A percentile compares a stretch with the other conserved stretches of the same genome.
phyloP scores from a whole-genome alignment of 164 flowering plant genomes.

The Nymphaea colorata region DNA sequence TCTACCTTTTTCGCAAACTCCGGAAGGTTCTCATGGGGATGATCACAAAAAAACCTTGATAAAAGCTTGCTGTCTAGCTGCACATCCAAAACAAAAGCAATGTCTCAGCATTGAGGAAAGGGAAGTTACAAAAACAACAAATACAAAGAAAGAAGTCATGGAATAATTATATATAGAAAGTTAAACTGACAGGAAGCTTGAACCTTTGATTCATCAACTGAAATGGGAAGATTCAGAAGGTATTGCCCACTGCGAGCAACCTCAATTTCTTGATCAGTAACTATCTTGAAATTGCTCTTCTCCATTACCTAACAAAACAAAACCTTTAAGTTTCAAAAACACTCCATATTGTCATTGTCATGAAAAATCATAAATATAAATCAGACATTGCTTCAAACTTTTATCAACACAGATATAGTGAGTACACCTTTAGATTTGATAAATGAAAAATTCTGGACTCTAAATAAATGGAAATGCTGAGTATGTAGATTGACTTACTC shows the following conservation, averaged over 20 bases:
- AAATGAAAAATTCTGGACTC: too few relatives aligned
- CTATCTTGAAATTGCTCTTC: slow-evolving; percentile 81
- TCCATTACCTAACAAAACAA: slow-evolving; percentile 54
- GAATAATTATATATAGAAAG: neutral
- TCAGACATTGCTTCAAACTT: too few relatives aligned
- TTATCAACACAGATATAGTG: too few relatives aligned
- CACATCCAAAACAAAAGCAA: slow-evolving; percentile 11
- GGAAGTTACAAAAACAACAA: too few relatives aligned
- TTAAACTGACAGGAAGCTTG: neutral
- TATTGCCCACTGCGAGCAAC: slow-evolving; percentile 86
- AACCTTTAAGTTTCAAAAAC: neutral
- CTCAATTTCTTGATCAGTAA: slow-evolving; percentile 63
- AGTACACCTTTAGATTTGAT: too few relatives aligned
- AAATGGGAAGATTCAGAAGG: slow-evolving; percentile 87
- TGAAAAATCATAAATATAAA: too few relatives aligned
- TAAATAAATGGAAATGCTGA: too few relatives aligned
- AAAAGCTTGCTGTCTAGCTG: slow-evolving; percentile 84
- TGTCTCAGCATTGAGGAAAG: neutral
- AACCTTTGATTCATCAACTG: slow-evolving; percentile 88
- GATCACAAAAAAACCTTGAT: slow-evolving; percentile 54
- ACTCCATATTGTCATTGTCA: too few relatives aligned
- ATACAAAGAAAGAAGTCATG: neutral
- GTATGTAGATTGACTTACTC: too few relatives aligned
- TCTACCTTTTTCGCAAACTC: slow-evolving; percentile 86
- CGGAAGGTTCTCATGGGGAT: slow-evolving; percentile 58